Base-by-base conservation (phyloP, 495 filamentous ascomycete genomes). In the Pseudomonodictys pantanalensis region DNA sequence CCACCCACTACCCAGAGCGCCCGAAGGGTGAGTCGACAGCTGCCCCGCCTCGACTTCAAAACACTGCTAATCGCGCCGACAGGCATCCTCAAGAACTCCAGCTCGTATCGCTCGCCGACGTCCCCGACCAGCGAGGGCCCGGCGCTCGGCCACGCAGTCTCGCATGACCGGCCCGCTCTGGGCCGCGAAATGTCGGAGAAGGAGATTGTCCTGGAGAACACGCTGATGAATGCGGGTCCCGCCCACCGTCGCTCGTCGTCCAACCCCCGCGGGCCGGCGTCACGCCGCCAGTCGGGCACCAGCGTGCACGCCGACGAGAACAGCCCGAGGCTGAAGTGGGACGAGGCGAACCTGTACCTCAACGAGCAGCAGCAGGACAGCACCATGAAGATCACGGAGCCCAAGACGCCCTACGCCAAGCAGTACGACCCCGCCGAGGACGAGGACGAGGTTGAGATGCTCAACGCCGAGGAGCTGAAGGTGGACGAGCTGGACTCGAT, bases 371-470 rank as follows among this genome's bases (percentile, higher is more conserved):
- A 97, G 73, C 91, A 89, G 71, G 90, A 85, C 32, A 83, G 87
- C 28, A 97, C 92, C 43, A 97, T 97, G 95, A 97, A 97, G 79
- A 97, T 98, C 68, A 86, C 89, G 64, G 93, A 98, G 76, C 93
- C 93, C 46, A 98, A 98, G 80, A 98, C 93, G 17, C 93, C 93
- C 0, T 98, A 90, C 64, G 93, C 90, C 15, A 86, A 83, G 66
- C 88, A 88, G 60, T 97, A 97, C 68, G 91, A 98, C 68, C 91
- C 91, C 15, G 68, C 82, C 29, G 88, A 96, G 67, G 93, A 97
- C 57, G 88, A 90, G 30, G 80, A 78, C 17, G 88, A 95, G 69
- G 79, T 87, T 60, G 71, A 70, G 25, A 77, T 78, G 56, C 64
- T 83, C 18, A 81, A 86, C 58, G 72, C 78, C 0, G 75, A 79